Percentiles rank a stretch among this genome's conserved stretches.
phyloP scores from a whole-genome alignment of 768 basidiomycete species.

The Pleurotus ostreatus region DNA sequence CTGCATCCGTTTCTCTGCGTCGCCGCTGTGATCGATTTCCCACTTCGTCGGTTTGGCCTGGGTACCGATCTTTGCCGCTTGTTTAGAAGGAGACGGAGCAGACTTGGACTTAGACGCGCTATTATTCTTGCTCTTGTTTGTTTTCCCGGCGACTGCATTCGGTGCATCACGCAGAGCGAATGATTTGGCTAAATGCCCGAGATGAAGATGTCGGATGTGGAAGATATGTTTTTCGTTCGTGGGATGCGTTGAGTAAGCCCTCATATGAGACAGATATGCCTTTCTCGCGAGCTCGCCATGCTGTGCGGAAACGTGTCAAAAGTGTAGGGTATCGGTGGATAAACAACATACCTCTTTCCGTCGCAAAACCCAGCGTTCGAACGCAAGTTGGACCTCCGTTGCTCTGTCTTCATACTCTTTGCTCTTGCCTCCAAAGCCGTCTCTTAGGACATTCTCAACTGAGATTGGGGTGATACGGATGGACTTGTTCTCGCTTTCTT shows the following conservation, averaged over 20 bases:
- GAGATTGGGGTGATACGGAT: slow-evolving; percentile 55
- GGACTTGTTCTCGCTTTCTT: slow-evolving; percentile 26
- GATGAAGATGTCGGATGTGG: slow-evolving; percentile 89
- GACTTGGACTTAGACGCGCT: slow-evolving; percentile 13
- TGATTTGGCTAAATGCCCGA: slow-evolving; percentile 91
- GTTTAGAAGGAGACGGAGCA: slow-evolving; percentile 13
- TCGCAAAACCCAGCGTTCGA: slow-evolving; percentile 89
- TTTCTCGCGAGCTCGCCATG: slow-evolving; percentile 73
- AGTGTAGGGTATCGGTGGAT: neutral
- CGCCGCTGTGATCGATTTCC: slow-evolving; percentile 41
- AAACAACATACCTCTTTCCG: slow-evolving; percentile 56
- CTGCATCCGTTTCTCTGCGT: slow-evolving; percentile 82
- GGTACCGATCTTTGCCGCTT: slow-evolving; percentile 12
- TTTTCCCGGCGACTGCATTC: slow-evolving; percentile 33
- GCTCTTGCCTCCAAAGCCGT: slow-evolving; percentile 84
- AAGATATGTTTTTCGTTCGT: slow-evolving; percentile 94
- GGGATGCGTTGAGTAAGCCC: slow-evolving; percentile 97
- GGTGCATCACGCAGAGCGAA: slow-evolving; percentile 90
- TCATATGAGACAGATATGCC: slow-evolving; percentile 89
- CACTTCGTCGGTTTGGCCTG: slow-evolving; percentile 23
- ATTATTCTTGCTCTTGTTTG: slow-evolving; percentile 15
- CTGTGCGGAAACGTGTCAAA: slow-evolving; percentile 34
- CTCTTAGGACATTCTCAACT: slow-evolving; percentile 67
- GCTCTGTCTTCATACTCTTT: slow-evolving; percentile 84
- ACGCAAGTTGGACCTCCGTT: slow-evolving; percentile 91